Percentiles rank a stretch among this genome's conserved stretches.
phyloP scores from a whole-genome alignment of 1,284 basidiomycete genomes.

The Amylostereum areolatum region DNA sequence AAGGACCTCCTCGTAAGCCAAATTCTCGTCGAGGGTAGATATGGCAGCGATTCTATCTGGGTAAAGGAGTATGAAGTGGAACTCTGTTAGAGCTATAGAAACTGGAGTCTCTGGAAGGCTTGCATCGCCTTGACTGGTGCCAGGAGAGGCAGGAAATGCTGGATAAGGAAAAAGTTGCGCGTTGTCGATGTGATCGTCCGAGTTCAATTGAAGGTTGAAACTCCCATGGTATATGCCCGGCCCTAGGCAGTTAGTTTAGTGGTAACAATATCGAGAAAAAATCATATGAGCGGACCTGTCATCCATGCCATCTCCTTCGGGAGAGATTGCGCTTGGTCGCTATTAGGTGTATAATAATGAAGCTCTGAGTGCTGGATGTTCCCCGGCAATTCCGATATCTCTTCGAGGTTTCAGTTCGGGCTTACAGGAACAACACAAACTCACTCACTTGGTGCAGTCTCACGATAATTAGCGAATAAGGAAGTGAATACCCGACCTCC shows the following conservation, averaged over 20 bases:
- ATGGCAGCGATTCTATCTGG: constrained; percentile 75
- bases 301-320: constrained; percentile 83
- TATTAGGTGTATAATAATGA: constrained; percentile 67
- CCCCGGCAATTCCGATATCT: constrained; percentile 84
- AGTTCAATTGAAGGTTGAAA: constrained; percentile 58
- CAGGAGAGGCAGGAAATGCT: constrained; percentile 23
- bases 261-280: constrained; percentile 8
- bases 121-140: constrained; percentile 14
- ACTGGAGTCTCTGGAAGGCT: constrained; percentile 41
- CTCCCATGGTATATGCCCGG: constrained; percentile 83
- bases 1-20: constrained; percentile 80
- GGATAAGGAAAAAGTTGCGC: constrained; percentile 69
- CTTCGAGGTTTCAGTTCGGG: constrained; percentile 35
- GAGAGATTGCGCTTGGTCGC: constrained; percentile 60
- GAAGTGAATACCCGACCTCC: constrained; percentile 71
- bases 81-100: constrained; percentile 84
- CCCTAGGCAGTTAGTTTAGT: constrained; percentile 33
- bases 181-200: constrained; percentile 76
- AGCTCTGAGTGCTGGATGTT: constrained; percentile 69
- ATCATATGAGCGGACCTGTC: constrained; percentile 50
- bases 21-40: constrained; percentile 75
- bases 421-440: constrained; percentile 1
- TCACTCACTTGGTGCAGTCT: constrained; percentile 72
- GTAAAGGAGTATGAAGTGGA: constrained; percentile 89
- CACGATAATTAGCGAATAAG: constrained; percentile 70